Evolutionary conservation across 2,329 filamentous ascomycete species (phyloP), one percentile per base, ranked within the genome.

Genomic region (Xylariaceae sp.): DNA sequence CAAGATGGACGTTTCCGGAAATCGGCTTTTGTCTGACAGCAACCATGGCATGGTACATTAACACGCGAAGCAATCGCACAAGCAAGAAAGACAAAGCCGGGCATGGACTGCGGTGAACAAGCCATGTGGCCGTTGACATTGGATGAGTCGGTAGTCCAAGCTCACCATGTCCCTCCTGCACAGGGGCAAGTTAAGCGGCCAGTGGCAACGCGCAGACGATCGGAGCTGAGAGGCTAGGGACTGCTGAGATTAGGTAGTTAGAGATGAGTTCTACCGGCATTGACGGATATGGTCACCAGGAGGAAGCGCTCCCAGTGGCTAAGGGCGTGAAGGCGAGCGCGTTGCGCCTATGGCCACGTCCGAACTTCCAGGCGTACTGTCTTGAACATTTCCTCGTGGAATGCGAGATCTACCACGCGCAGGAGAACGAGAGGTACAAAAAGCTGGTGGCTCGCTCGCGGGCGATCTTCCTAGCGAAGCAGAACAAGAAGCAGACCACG

Each of bases 331-430:
- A 6, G 7, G 21, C 11, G 11, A 24, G 21, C 21, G 24, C 38
- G 9, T 26, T 34, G 34, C 30, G 36, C 31, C n/a, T 46, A 40
- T 55, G 54, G 54, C 50, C 50, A 9, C 49, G 50, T 12, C 46
- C 46, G 2, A 31, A 36, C 4, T 34, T 46, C 15, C 54, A 56
- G 27, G 48, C 50, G 0, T 57, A 55, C 32, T 57, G 54, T 29
- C 45, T 45, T 7, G 43, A 52, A 3, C 55, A 54, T 39, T 57
- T 57, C 32, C 19, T 56, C 2, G 48, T 47, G 33, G 55, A 58
- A 41, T 56, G 50, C 19, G 41, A 50, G n/a, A 41, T 52, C 12
- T 54, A 57, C 28, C 47, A 56, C 18, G 34, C 49, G 18, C 26
- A 46, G 19, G 50, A 53, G 24, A 54, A 44, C n/a, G 36, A 38